A percentile compares a stretch with the other conserved stretches of the same genome.
Conservation (phyloP, 345 rosid genomes). For the Hirschfeldia incana region DNA sequence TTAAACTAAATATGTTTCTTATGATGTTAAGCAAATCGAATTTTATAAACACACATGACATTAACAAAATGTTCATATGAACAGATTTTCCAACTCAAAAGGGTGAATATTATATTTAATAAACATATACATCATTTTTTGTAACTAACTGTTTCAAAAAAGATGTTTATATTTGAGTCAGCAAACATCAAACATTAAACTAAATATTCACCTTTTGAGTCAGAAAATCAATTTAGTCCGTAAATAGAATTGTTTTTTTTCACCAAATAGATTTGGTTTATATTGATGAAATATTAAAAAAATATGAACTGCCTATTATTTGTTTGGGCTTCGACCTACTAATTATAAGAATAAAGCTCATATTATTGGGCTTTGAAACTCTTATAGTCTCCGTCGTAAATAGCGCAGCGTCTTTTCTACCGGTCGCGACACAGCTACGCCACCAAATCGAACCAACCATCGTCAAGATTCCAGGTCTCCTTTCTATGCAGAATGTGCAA, state of each 20-base stretch:
- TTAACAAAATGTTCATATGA: not conserved
- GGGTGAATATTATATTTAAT: not conserved
- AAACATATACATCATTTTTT: not conserved
- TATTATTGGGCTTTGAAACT: not conserved
- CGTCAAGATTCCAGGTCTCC: constrained; percentile 60
- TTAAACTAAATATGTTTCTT: too few relatives aligned
- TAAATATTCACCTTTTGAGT: not conserved
- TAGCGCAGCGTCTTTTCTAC: constrained; percentile 55
- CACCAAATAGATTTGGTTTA: not conserved
- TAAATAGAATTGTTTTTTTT: too few relatives aligned
- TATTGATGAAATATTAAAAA: not conserved
- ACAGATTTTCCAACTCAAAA: not conserved
- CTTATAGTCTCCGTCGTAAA: constrained; percentile 2
- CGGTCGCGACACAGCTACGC: constrained; percentile 74
- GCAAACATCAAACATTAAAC: not conserved
- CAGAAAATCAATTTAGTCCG: not conserved
- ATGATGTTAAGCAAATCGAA: too few relatives aligned
- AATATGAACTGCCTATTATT: not conserved
- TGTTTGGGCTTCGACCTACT: not conserved
- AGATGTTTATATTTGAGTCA: not conserved
- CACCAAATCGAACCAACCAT: constrained; percentile 46
- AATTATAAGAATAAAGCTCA: constrained; percentile 9
- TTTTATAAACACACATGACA: too few relatives aligned
- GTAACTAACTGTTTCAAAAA: not conserved
- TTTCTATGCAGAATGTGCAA: not conserved